Conservation (phyloP, 1,284 basidiomycete genomes). For the Fomitiporia mediterranea region DNA sequence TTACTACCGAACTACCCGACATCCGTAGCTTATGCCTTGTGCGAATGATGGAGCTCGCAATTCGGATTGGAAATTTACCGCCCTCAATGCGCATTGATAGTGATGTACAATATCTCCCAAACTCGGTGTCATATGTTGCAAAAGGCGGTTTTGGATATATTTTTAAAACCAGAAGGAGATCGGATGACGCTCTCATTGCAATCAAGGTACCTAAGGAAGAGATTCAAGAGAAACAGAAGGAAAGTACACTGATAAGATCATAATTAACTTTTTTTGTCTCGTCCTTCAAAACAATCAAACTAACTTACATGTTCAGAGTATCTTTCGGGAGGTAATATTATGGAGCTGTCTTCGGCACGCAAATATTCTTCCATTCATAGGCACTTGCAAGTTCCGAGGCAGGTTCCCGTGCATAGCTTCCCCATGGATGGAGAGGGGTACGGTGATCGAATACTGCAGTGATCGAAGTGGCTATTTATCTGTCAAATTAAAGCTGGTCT, state of each 20-base stretch:
- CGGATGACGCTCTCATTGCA: neutral
- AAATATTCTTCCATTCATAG: conserved; percentile 3
- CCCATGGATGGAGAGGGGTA: conserved; percentile 11
- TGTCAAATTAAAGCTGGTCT: neutral
- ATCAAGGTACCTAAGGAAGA: conserved; percentile 2
- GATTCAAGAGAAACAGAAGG: neutral
- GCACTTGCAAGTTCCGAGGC: conserved; percentile 1
- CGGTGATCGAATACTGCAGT: neutral
- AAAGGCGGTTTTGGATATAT: conserved; percentile 1
- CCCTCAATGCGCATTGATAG: neutral
- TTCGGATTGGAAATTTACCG: neutral
- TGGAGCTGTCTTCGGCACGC: conserved; percentile 7
- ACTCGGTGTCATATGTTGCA: neutral
- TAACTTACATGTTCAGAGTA: neutral
- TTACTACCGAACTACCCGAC: neutral
- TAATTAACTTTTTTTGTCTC: neutral
- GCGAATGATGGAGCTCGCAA: neutral
- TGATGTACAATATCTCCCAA: neutral
- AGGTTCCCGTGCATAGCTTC: conserved; percentile 2
- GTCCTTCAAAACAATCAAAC: neutral
- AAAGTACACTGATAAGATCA: neutral
- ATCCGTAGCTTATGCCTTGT: conserved; percentile 1
- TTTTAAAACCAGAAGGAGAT: neutral
- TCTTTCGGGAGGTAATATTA: conserved; percentile 7
- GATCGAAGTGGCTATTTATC: neutral